Base-by-base conservation (phyloP, 164 flowering plant genomes). In the Chimonanthus praecox region DNA sequence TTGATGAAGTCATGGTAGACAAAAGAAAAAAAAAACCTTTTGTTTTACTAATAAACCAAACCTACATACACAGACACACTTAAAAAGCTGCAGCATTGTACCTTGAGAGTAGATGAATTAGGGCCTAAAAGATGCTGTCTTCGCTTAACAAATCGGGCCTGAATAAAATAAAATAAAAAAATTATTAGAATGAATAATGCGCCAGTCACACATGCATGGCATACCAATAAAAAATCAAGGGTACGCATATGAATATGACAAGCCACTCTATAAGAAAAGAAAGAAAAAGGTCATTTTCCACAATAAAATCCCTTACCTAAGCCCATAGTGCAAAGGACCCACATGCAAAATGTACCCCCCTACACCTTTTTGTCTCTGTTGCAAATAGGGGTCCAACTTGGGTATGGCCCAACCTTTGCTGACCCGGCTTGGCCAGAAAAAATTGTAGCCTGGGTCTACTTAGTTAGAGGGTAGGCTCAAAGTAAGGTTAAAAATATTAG, bases 61-160 rank as follows among this genome's bases (percentile, higher is more conserved):
- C 33, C 9, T 54, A 10, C 60, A 54, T 54, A 9, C 60, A 10
- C 4, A 11, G 4, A 5, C 16, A 45, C 68, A 65, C 16, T 45
- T 65, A 44, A 20, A 33, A 63, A 63, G 13, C 21, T 33, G 45
- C 11, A 45, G 11, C 62, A 15, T 13, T 16, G 74, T 65, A 95
- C 99, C 96, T 92, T 95, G 72, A 93, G 81, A 71, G 92, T 93
- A 49, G 97, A 86, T 46, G 92, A 87, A 81, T 95, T 90, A 51
- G 97, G 90, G 20, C 98, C 99, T 69, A 93, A 70, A 61, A 95
- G 90, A 77, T 79, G 97, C 72, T 93, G 98, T 61, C 99, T 86
- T 71, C 98, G 76, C 76, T 92, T 95, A 51, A 92, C 88, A 86
- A 93, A 92, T 44, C 94, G 86, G 54, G 90, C 98, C 99, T 95